A percentile compares a stretch with the other conserved stretches of the same genome.
Conservation (phyloP, 495 filamentous ascomycete genomes). For the Penicillium taxi region DNA sequence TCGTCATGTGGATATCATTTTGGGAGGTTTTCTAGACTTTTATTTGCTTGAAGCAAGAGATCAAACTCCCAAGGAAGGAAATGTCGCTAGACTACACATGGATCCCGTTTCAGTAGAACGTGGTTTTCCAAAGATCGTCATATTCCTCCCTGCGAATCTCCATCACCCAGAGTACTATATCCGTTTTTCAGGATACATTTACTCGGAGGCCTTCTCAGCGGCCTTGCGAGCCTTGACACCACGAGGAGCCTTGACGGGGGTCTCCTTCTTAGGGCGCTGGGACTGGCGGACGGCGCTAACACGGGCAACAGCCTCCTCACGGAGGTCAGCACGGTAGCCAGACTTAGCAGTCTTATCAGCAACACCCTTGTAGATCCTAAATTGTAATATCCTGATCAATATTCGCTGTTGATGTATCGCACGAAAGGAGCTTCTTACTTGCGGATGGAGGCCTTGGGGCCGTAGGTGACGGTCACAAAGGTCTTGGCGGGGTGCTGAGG, state of each 20-base stretch:
- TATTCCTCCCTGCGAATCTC: too few relatives aligned
- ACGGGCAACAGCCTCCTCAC: slow-evolving; percentile 76
- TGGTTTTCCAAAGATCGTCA: too few relatives aligned
- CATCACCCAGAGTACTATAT: neutral
- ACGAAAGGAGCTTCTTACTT: slow-evolving; percentile 55
- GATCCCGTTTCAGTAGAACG: neutral
- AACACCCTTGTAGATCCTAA: slow-evolving; percentile 80
- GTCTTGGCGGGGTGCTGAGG: slow-evolving; percentile 59
- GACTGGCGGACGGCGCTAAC: slow-evolving; percentile 77
- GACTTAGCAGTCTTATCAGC: slow-evolving; percentile 71
- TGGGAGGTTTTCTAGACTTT: too few relatives aligned
- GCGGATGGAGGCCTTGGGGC: slow-evolving; percentile 58
- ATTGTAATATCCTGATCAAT: slow-evolving; percentile 12
- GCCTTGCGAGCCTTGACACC: slow-evolving; percentile 77
- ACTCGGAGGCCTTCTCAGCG: slow-evolving; percentile 46
- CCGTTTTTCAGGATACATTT: slow-evolving; percentile 13
- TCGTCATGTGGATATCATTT: too few relatives aligned
- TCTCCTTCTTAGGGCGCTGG: slow-evolving; percentile 70
- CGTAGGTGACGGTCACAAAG: slow-evolving; percentile 55
- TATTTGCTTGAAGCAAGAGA: too few relatives aligned
- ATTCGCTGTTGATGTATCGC: neutral
- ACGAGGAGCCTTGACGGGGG: slow-evolving; percentile 62
- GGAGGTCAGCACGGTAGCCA: slow-evolving; percentile 80
- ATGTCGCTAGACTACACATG: too few relatives aligned
- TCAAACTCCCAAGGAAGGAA: too few relatives aligned